Evolutionary conservation across 768 basidiomycete species (phyloP).

Genomic region (Kwoniella heveanensis): DNA sequence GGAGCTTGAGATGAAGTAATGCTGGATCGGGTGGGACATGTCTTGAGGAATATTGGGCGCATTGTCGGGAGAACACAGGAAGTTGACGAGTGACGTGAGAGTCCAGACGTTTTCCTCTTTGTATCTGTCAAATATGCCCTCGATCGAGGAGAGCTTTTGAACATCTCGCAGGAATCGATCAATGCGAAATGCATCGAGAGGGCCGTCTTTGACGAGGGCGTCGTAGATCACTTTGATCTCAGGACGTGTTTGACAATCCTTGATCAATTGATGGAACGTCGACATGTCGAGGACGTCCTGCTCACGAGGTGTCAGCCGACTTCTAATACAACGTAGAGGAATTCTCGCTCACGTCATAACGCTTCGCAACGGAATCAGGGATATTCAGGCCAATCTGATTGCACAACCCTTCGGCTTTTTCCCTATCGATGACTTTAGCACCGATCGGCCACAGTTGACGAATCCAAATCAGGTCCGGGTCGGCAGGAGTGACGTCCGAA

Average conservation of each 20-base stretch:
- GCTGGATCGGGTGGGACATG: slow-evolving; percentile 82
- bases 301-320: too few relatives aligned
- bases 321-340: too few relatives aligned
- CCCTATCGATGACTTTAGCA: slow-evolving; percentile 36
- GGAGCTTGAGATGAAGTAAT: slow-evolving; percentile 85
- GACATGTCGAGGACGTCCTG: slow-evolving; percentile 56
- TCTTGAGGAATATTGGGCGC: slow-evolving; percentile 68
- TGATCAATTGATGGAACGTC: slow-evolving; percentile 80
- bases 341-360: slow-evolving; percentile 17
- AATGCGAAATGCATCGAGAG: slow-evolving; percentile 59
- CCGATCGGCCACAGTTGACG: slow-evolving; percentile 50
- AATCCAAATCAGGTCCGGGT: slow-evolving; percentile 49
- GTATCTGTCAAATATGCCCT: slow-evolving; percentile 58
- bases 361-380: slow-evolving; percentile 20
- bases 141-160: slow-evolving; percentile 57
- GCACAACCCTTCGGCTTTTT: slow-evolving; percentile 39
- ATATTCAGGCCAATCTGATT: slow-evolving; percentile 39
- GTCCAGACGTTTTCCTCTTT: slow-evolving; percentile 57
- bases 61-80: slow-evolving; percentile 80
- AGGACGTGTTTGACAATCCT: slow-evolving; percentile 76
- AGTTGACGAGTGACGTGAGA: slow-evolving; percentile 70
- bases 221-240: slow-evolving; percentile 73
- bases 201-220: slow-evolving; percentile 55
- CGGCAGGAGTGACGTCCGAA: slow-evolving; percentile 37
- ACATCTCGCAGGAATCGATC: slow-evolving; percentile 61